phyloP scores from a whole-genome alignment of 192 early-diverging fungal species.

The Coemansia sp. region DNA sequence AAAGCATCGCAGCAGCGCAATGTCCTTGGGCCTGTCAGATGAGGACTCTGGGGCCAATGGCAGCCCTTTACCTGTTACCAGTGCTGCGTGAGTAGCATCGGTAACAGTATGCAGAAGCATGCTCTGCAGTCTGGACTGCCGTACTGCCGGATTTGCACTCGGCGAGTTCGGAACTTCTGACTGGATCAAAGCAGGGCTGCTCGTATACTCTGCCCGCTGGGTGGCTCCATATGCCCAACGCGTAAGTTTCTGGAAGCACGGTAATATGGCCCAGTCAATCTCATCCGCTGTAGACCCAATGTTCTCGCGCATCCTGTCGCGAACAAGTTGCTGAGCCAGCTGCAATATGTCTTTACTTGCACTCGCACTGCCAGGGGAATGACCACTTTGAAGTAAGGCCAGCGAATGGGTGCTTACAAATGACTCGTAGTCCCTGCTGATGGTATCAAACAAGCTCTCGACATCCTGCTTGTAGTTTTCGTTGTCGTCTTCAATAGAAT shows the following conservation, averaged over 20 bases:
- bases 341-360: conserved; percentile 32
- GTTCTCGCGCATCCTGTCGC: conserved; percentile 22
- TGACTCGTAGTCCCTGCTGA: conserved; percentile 23
- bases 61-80: conserved; percentile 18
- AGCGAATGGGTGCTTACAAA: conserved; percentile 16
- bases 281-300: conserved; percentile 22
- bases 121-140: conserved; percentile 17
- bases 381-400: conserved; percentile 18
- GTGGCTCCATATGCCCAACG: conserved; percentile 19
- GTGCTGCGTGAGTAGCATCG: conserved; percentile 30
- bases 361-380: conserved; percentile 9
- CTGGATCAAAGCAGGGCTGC: conserved; percentile 10
- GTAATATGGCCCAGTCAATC: conserved; percentile 29
- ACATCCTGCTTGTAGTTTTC: background rate
- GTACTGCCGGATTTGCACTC: background rate
- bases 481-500: background rate
- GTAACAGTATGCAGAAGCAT: conserved; percentile 18
- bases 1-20: conserved; percentile 23
- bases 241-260: conserved; percentile 44
- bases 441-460: background rate
- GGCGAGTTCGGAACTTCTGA: conserved; percentile 17
- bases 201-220: conserved; percentile 16
- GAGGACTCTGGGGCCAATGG: conserved; percentile 9
- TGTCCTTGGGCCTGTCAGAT: conserved; percentile 21
- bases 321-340: conserved; percentile 36